phyloP scores from a whole-genome alignment of 768 basidiomycete species.

The Sarcodon sp. region DNA sequence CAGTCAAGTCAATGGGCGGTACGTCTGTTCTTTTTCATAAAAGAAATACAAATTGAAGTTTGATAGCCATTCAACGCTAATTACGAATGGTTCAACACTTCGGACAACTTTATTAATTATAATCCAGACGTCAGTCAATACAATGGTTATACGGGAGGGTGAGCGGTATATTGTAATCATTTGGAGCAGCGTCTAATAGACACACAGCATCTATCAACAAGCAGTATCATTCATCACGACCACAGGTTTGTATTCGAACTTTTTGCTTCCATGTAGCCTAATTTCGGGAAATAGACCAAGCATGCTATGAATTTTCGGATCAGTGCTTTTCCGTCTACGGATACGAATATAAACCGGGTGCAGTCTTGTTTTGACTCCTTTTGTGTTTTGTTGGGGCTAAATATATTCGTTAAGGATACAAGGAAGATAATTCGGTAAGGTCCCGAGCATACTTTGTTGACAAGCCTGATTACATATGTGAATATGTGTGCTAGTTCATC shows the following conservation, averaged over 20 bases:
- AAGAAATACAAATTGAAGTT: background rate
- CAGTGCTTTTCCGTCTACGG: slow-evolving; percentile 61
- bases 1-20: slow-evolving; percentile 79
- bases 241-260: slow-evolving; percentile 17
- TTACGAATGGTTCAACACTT: slow-evolving; percentile 59
- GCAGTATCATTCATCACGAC: slow-evolving; percentile 29
- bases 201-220: slow-evolving; percentile 56
- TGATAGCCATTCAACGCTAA: slow-evolving; percentile 60
- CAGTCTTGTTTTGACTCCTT: slow-evolving; percentile 24
- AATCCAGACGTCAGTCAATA: slow-evolving; percentile 34
- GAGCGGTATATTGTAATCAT: background rate
- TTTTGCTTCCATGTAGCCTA: background rate
- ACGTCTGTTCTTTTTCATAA: slow-evolving; percentile 14
- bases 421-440: slow-evolving; percentile 38
- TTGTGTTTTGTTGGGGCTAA: background rate
- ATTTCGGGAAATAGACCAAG: slow-evolving; percentile 32
- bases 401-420: slow-evolving; percentile 22
- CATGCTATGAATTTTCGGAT: slow-evolving; percentile 47
- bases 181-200: no score
- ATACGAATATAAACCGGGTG: slow-evolving; percentile 70
- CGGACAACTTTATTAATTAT: slow-evolving; percentile 42
- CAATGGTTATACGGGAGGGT: slow-evolving; percentile 57
- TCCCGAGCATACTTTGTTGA: slow-evolving; percentile 29
- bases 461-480: slow-evolving; percentile 39
- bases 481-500: slow-evolving; percentile 16